phyloP scores from a whole-genome alignment of 305 asterid genomes.

The Andrographis paniculata region DNA sequence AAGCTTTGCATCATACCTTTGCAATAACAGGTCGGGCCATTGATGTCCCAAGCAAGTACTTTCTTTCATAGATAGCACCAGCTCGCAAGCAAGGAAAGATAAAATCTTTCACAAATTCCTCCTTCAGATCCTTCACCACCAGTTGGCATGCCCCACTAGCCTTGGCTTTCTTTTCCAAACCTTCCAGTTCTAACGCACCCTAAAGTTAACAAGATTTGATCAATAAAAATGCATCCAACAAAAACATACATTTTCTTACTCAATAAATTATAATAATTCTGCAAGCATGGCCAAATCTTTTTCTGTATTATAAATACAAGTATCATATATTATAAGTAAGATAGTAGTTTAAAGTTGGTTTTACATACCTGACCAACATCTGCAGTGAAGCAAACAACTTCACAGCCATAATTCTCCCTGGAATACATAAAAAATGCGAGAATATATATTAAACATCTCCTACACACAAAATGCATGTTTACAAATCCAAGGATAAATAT shows the following conservation, averaged over 20 bases:
- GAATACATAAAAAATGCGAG: slow-evolving; percentile 15
- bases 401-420: slow-evolving; percentile 98
- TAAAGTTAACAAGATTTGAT: slow-evolving; percentile 20
- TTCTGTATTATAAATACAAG: too few relatives aligned
- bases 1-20: slow-evolving; percentile 43
- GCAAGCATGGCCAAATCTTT: neutral
- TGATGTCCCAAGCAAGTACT: slow-evolving; percentile 92
- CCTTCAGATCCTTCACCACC: slow-evolving; percentile 89
- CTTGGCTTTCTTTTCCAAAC: slow-evolving; percentile 85
- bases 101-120: slow-evolving; percentile 87
- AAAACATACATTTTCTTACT: neutral
- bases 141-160: slow-evolving; percentile 97
- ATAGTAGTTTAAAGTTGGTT: slow-evolving; percentile 7
- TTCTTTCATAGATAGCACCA: slow-evolving; percentile 91
- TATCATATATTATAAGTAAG: slow-evolving; percentile 4
- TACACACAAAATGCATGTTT: slow-evolving; percentile 2
- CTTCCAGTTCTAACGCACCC: slow-evolving; percentile 92
- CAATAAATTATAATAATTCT: neutral
- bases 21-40: slow-evolving; percentile 99
- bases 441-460: slow-evolving; percentile 7
- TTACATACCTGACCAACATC: slow-evolving; percentile 94
- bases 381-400: slow-evolving; percentile 97
- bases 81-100: slow-evolving; percentile 93
- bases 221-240: slow-evolving; percentile 2
- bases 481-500: slow-evolving; percentile 4